Evolutionary conservation across 768 basidiomycete genomes (phyloP), one percentile per base, ranked within the genome.

Genomic region (Boletus sp.): DNA sequence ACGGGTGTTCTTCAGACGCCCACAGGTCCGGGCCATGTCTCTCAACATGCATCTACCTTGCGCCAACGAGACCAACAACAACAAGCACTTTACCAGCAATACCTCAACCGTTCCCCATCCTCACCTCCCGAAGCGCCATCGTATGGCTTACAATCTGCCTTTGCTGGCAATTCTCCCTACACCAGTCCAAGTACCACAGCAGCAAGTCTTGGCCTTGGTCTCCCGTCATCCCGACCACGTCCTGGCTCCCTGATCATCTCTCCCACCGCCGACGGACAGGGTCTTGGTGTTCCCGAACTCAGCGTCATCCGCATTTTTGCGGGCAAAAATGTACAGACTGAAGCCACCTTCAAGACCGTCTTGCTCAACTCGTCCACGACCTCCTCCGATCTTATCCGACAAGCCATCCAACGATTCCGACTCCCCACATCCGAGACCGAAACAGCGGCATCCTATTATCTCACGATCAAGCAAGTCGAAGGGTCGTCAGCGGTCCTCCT

Each of bases 331-430:
- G 68, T 98, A 58, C 86, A 93, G 68, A 92, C 93, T 0, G 95
- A 98, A 63, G 93, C 94, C 2, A 97, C 96, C 6, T 99, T 99
- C 81, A 98, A 98, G 76, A 98, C 97, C 7, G 97, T 96, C 1
- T 74, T 98, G 17, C 80, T 98, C 52, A 98, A 95, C 64, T 76
- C 88, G 5, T 85, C 84, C 1, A 98, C 96, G 0, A 89, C 88
- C 0, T 83, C 92, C 0, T 74, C 78, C 0, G 96, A 97, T 55
- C 83, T 99, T 39, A 81, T 98, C 47, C 80, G 83, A 53, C 97
- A 99, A 74, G 92, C 95, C 7, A 87, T 94, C 51, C 96, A 98
- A 70, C 85, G 97, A 7, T 98, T 99, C 83, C 77, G 91, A 32
- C 75, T 98, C 5, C 83, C 88, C 0, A 72, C 78, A 1, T 79